phyloP scores from a whole-genome alignment of 805 yeast genomes.

The Yamadazyma akitaensis region DNA sequence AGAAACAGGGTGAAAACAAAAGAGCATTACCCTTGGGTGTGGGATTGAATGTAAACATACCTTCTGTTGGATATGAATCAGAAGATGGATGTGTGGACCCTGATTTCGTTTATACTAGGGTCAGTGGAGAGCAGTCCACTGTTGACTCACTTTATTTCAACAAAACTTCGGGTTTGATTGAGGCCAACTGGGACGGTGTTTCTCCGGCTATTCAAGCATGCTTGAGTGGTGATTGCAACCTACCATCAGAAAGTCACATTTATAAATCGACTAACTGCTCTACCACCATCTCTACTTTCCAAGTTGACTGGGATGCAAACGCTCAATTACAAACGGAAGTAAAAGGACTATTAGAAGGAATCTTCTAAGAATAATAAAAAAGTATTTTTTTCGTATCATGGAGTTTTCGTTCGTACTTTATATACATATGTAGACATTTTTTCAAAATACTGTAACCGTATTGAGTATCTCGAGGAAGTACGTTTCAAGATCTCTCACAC shows the following conservation, averaged over 20 bases:
- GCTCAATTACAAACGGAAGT: conserved; percentile 17
- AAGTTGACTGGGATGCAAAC: conserved; percentile 45
- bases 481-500: no score
- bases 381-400: no score
- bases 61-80: conserved; percentile 37
- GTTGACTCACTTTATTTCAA: conserved; percentile 36
- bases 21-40: conserved; percentile 41
- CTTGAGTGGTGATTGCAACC: conserved; percentile 39
- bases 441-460: no score
- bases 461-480: no score
- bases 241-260: conserved; percentile 41
- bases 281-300: conserved; percentile 45
- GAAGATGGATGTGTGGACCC: conserved; percentile 42
- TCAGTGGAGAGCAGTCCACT: conserved; percentile 40
- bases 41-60: conserved; percentile 50
- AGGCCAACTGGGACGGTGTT: conserved; percentile 9
- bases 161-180: conserved; percentile 31
- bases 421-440: no score
- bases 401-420: no score
- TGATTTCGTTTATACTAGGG: conserved; percentile 41
- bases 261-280: conserved; percentile 34
- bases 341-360: conserved; percentile 12
- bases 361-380: neutral
- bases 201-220: conserved; percentile 25
- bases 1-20: conserved; percentile 32